Percentiles rank a stretch among this genome's conserved stretches.
phyloP scores from a whole-genome alignment of 805 yeast species.

The Metschnikowia chrysomelidarum region DNA sequence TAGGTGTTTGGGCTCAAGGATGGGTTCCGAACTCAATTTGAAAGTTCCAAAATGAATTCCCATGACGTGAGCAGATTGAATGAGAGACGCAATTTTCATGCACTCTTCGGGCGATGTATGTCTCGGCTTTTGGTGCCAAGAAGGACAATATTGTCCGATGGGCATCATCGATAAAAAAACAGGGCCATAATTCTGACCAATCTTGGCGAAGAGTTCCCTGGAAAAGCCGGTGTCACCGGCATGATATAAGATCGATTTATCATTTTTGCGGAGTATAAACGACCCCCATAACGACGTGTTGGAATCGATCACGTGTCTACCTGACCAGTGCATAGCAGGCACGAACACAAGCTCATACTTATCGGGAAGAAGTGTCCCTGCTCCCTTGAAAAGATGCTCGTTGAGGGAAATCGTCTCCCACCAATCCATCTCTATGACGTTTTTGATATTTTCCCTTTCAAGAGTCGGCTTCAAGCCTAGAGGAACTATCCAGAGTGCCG shows the following conservation, averaged over 20 bases:
- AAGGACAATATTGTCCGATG: conserved; percentile 93
- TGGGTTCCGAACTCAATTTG: conserved; percentile 82
- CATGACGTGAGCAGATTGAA: conserved; percentile 59
- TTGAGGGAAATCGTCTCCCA: conserved; percentile 59
- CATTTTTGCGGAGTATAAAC: conserved; percentile 64
- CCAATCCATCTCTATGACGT: conserved; percentile 83
- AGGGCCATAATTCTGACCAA: conserved; percentile 61
- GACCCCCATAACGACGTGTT: conserved; percentile 89
- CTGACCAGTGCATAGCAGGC: conserved; percentile 98
- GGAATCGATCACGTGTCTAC: conserved; percentile 75
- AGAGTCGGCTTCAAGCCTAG: conserved; percentile 65
- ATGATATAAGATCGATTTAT: conserved; percentile 75
- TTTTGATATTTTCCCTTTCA: conserved; percentile 55
- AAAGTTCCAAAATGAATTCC: conserved; percentile 99
- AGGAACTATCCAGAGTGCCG: conserved; percentile 83
- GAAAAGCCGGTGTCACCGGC: conserved; percentile 95
- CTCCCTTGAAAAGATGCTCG: conserved; percentile 39
- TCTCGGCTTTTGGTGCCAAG: conserved; percentile 90
- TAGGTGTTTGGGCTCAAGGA: conserved; percentile 72
- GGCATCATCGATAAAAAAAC: conserved; percentile 69
- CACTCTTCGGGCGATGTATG: conserved; percentile 85
- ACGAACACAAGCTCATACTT: conserved; percentile 79
- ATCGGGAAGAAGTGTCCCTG: conserved; percentile 32
- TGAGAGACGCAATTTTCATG: conserved; percentile 59
- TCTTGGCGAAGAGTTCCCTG: conserved; percentile 65